Evolutionary conservation across 139 green algal species (phyloP), one percentile per base, ranked within the genome.

Genomic region (Pseudopediastrum boryanum): DNA sequence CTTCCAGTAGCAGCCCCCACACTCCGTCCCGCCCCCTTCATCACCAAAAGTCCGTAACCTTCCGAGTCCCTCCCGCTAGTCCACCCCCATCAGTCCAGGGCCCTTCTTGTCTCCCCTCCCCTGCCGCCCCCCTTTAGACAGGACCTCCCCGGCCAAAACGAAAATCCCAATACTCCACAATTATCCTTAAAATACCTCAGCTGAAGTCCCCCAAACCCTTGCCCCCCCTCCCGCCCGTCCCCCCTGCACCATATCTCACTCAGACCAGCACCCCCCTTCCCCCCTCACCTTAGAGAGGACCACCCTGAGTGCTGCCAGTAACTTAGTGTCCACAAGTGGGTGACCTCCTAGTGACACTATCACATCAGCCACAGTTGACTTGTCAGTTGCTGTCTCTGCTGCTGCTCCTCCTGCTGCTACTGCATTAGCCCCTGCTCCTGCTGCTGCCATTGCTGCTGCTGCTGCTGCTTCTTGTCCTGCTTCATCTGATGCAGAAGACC

Each of bases 241-340:
- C n/a, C n/a, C n/a, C n/a, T n/a, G n/a, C n/a, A n/a, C n/a, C n/a
- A n/a, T n/a, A n/a, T n/a, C n/a, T n/a, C n/a, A n/a, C n/a, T n/a
- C n/a, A n/a, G n/a, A n/a, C n/a, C n/a, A n/a, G n/a, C n/a, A n/a
- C n/a, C n/a, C n/a, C n/a, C n/a, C n/a, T n/a, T n/a, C n/a, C n/a
- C n/a, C n/a, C n/a, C 54, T 56, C 48, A 81, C 74, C 35, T 36
- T 52, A 12, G 74, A 67, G 25, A 81, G 33, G 35, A 74, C 63
- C 21, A 81, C 74, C 21, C 74, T 46, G 4, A 73, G 44, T 25
- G 74, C 74, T 7, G 74, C 74, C 74, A 81, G 62, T 48, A 81
- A 63, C 7, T 29, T 35, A 8, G 2, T 8, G 21, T 48, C 62
- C 38, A 81, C 74, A 38, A 63, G 74, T 36, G 74, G 74, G 7